A percentile compares a stretch with the other conserved stretches of the same genome.
phyloP scores from a whole-genome alignment of 2,329 filamentous ascomycete species.

The Exophiala calicioides region DNA sequence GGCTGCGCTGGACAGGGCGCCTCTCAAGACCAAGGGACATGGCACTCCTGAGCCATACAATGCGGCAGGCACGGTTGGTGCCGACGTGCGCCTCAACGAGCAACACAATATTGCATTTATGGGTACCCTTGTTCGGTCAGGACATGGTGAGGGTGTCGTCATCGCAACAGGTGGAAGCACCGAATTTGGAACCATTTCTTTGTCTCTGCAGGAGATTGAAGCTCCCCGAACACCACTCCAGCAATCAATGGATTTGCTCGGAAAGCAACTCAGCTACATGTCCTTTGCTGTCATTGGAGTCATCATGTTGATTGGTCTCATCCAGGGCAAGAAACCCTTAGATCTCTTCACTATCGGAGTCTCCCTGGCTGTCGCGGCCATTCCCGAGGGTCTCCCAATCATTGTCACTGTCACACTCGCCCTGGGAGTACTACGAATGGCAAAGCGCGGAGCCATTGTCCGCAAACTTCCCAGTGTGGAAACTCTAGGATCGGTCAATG shows the following conservation, averaged over 20 bases:
- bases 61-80: conserved; percentile 60
- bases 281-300: conserved; percentile 93
- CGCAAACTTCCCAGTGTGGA: conserved; percentile 95
- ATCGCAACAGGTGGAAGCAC: conserved; percentile 92
- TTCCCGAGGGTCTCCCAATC: conserved; percentile 94
- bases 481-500: conserved; percentile 96
- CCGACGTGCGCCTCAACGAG: conserved; percentile 69
- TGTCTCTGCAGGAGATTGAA: conserved; percentile 91
- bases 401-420: conserved; percentile 97
- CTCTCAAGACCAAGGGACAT: conserved; percentile 39
- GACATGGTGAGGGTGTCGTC: conserved; percentile 94
- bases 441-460: conserved; percentile 90
- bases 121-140: conserved; percentile 93
- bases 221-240: conserved; percentile 92
- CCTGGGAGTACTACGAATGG: conserved; percentile 94
- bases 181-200: conserved; percentile 94
- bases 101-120: conserved; percentile 95
- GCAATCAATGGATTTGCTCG: conserved; percentile 94
- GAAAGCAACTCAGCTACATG: conserved; percentile 93
- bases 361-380: conserved; percentile 92
- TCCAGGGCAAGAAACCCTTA: conserved; percentile 84
- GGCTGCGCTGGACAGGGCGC: conserved; percentile 53
- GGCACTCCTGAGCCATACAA: conserved; percentile 61
- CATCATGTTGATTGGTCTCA: conserved; percentile 85
- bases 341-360: conserved; percentile 98